Conservation (phyloP, 2,329 filamentous ascomycete genomes). For the Coniella vitis region DNA sequence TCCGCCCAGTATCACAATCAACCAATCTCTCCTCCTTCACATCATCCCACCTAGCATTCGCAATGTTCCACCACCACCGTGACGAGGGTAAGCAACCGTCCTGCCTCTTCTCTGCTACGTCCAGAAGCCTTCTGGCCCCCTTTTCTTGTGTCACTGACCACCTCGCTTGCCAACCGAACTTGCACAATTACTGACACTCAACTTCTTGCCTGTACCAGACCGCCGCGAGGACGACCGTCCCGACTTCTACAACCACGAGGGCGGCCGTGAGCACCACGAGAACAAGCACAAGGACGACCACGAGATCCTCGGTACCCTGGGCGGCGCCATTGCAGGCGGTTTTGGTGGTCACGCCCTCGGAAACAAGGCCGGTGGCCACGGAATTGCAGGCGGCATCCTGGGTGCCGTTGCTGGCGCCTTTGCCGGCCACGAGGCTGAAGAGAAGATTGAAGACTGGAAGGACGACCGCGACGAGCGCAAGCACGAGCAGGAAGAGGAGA, state of each 20-base stretch:
- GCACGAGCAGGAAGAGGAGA: slow-evolving; percentile 21
- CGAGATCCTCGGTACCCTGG: slow-evolving; percentile 33
- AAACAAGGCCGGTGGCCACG: slow-evolving; percentile 24
- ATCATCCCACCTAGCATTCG: too few relatives aligned
- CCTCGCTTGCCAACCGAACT: not conserved
- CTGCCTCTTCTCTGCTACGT: not conserved
- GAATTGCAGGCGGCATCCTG: slow-evolving; percentile 30
- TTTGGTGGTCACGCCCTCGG: slow-evolving; percentile 35
- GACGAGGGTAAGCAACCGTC: not conserved
- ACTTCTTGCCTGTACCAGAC: not conserved
- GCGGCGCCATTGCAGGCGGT: slow-evolving; percentile 33
- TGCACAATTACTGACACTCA: not conserved
- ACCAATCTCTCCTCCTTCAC: too few relatives aligned
- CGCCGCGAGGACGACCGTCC: slow-evolving; percentile 6
- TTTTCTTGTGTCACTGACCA: too few relatives aligned
- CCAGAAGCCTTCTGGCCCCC: not conserved
- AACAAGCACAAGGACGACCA: slow-evolving; percentile 27
- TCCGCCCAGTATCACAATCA: too few relatives aligned
- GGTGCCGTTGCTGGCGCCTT: slow-evolving; percentile 35
- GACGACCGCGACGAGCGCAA: slow-evolving; percentile 34
- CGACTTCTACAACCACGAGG: slow-evolving; percentile 11
- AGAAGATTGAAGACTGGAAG: slow-evolving; percentile 32
- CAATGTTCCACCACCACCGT: too few relatives aligned
- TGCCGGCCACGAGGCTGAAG: slow-evolving; percentile 35
- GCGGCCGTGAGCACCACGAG: not conserved